Base-by-base conservation (phyloP, 164 flowering plant species). In the Annona squamosa region DNA sequence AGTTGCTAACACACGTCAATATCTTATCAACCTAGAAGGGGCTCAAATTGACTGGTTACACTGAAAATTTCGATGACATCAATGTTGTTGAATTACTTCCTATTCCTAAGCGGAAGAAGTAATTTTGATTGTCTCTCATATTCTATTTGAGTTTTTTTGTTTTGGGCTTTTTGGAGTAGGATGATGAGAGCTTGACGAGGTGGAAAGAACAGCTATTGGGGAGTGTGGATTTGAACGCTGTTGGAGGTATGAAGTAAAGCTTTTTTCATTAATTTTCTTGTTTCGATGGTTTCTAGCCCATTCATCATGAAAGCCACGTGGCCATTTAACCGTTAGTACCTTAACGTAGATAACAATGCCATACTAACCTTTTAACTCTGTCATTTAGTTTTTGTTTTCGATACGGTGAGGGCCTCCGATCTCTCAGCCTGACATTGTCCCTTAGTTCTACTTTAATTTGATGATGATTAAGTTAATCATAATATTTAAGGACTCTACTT, bases 201-300 rank as follows among this genome's bases (percentile, higher is more conserved):
- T 82, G 82, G 85, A 82, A 82, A 72, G 84, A 82, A 64, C 82
- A 82, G 69, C 84, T 82, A 63, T 71, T 82, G 47, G 84, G 84
- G 62, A 74, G 75, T 70, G 78, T 82, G 56, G 84, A 82, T 79
- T 63, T 82, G 57, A 26, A 72, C 18, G 46, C 76, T 67, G 78
- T 75, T 77, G 82, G 82, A 81, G 84, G 84, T 81, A 70, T 47
- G 5, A 68, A 61, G 45, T 61, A 26, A 37, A 3, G 3, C 3
- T n/a, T 7, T 63, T 16, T 61, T 9, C 17, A 16, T 13, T 61
- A 61, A 12, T 43, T 71, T 57, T 26, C 37, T 26, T 26, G 37
- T 26, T 26, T 26, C 37, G 37, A 26, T 26, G 37, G 1, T 26
- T 26, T 26, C 37, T 26, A 26, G 37, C 37, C 37, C 37, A 26